These are phyloP conservation scores for Abrus pulchellus DNA, from an alignment of 306 rosid genomes.

Conservation along the genomic window DNA sequence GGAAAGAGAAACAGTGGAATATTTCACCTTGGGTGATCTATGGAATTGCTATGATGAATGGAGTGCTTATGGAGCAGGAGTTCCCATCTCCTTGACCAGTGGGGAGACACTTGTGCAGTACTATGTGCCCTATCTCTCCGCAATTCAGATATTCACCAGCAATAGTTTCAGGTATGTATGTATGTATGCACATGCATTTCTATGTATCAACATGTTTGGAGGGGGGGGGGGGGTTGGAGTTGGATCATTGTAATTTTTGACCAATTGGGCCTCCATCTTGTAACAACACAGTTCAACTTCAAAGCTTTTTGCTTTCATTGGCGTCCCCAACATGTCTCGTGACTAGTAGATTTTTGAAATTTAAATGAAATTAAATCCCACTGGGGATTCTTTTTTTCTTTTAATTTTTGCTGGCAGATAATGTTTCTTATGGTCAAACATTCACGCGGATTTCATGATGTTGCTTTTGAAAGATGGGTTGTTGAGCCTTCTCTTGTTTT, in stretches of 20 bases:
- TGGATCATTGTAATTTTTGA: conserved; percentile 27
- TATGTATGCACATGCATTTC: background rate
- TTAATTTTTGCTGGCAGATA: background rate
- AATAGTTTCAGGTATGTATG: conserved; percentile 66
- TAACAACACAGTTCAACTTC: background rate
- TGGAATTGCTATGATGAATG: conserved; percentile 96
- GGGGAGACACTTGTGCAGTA: conserved; percentile 89
- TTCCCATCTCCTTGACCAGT: conserved; percentile 69
- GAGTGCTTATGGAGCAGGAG: conserved; percentile 98
- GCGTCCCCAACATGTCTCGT: conserved; percentile 30
- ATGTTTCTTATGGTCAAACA: conserved; percentile 46
- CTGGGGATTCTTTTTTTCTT: background rate
- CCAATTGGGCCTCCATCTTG: conserved; percentile 10
- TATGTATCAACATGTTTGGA: background rate
- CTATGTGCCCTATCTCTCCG: conserved; percentile 98
- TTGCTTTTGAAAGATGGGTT: conserved; percentile 43
- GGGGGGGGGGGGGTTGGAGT: background rate
- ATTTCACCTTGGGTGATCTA: conserved; percentile 81
- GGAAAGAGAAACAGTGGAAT: conserved; percentile 92
- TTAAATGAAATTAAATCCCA: background rate
- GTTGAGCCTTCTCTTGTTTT: background rate
- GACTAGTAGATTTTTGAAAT: background rate
- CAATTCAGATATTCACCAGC: conserved; percentile 93
- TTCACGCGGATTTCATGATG: conserved; percentile 21
- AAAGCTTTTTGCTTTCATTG: conserved; percentile 28